phyloP scores from a whole-genome alignment of 2,329 filamentous ascomycete species.

The Aspergillus sp. region DNA sequence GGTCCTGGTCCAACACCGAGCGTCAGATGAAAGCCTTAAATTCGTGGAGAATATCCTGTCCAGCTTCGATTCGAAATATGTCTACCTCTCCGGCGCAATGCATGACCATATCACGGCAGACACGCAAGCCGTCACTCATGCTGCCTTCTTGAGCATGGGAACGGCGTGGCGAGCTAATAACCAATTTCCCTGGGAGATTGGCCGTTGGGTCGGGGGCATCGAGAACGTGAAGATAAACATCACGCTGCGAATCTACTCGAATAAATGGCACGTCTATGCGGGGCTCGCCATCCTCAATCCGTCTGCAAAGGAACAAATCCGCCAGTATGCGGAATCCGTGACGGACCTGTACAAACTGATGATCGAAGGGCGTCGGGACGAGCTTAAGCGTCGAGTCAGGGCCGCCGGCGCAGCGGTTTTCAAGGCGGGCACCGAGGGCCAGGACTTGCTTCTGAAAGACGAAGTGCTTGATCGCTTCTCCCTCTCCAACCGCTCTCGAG shows the following conservation, averaged over 20 bases:
- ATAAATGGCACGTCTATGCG: constrained; percentile 99
- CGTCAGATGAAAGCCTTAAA: constrained; percentile 62
- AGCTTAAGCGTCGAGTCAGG: constrained; percentile 66
- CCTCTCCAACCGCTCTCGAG: constrained; percentile 58
- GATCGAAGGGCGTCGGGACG: constrained; percentile 71
- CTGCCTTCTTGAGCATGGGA: constrained; percentile 94
- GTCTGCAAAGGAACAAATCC: constrained; percentile 81
- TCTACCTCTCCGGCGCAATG: constrained; percentile 74
- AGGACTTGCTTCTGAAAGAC: constrained; percentile 63
- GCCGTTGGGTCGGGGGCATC: constrained; percentile 92
- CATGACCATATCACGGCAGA: constrained; percentile 97
- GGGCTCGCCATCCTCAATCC: constrained; percentile 95
- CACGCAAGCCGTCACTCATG: constrained; percentile 95
- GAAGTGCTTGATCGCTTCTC: constrained; percentile 83
- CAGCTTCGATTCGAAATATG: constrained; percentile 76
- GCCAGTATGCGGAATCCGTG: constrained; percentile 84
- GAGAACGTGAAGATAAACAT: constrained; percentile 99
- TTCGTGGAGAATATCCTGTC: constrained; percentile 75
- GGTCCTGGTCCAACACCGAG: constrained; percentile 85
- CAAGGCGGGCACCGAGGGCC: constrained; percentile 41
- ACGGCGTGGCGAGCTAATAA: constrained; percentile 92
- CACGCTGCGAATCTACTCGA: constrained; percentile 90
- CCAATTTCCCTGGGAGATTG: constrained; percentile 94
- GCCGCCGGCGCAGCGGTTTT: constrained; percentile 69
- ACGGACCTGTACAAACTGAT: constrained; percentile 96